These are phyloP conservation scores for Syzygium jambos DNA, from an alignment of 345 rosid genomes.

Conservation along the genomic window DNA sequence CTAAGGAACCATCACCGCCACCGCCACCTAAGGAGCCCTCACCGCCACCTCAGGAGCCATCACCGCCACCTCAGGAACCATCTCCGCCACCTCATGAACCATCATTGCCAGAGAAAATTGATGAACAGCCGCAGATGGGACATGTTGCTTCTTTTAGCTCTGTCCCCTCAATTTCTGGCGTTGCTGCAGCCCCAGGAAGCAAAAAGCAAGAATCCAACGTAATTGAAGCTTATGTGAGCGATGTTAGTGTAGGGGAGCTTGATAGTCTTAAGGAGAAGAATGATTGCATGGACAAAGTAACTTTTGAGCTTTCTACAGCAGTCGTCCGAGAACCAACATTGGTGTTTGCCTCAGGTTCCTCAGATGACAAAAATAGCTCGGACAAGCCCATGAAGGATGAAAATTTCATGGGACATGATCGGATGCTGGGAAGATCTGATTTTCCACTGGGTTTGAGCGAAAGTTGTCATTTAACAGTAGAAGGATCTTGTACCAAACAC, in stretches of 20 bases:
- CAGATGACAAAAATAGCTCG: not conserved
- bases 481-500: slow-evolving; percentile 4
- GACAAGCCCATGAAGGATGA: slow-evolving; percentile 15
- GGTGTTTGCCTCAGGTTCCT: not conserved
- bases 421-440: slow-evolving; percentile 13
- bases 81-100: not conserved
- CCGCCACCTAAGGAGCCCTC: not conserved
- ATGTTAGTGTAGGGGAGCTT: slow-evolving; percentile 2
- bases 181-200: not conserved
- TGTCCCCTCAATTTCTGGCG: slow-evolving; percentile 1
- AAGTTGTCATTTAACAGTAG: not conserved
- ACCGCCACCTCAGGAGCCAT: not conserved
- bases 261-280: slow-evolving; percentile 1
- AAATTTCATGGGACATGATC: slow-evolving; percentile 1
- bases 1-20: not conserved
- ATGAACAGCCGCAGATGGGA: slow-evolving; percentile 8
- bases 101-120: slow-evolving; percentile 16
- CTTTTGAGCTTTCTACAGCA: slow-evolving; percentile 7
- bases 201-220: not conserved
- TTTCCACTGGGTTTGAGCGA: slow-evolving; percentile 16
- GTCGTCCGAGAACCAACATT: slow-evolving; percentile 22
- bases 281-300: not conserved
- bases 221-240: slow-evolving; percentile 9
- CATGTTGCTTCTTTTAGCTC: slow-evolving; percentile 12
- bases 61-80: not conserved